Base-by-base conservation (phyloP, 768 basidiomycete species). In the Amanita rubescens region DNA sequence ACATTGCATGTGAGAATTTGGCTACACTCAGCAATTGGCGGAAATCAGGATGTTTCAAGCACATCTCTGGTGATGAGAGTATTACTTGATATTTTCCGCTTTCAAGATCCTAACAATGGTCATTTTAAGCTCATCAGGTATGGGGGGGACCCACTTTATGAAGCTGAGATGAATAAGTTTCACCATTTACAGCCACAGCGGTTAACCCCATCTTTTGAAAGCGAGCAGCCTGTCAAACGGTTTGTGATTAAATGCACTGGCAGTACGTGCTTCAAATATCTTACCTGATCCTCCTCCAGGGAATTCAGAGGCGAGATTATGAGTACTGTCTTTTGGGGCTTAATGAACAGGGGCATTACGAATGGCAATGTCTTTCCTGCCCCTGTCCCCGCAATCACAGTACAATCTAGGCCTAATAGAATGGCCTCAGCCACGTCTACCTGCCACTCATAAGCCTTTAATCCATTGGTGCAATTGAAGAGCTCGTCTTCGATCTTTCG, bases 1-100 rank as follows among this genome's bases (percentile, higher is more conserved):
- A 48, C 25, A 74, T 57, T 0, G 59, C 24, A 43, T 59, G 51
- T 14, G 58, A 37, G 59, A 69, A 62, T 9, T 45, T 45, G 10
- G 59, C 27, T 22, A 32, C 14, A 24, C 49, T 41, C 15, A 75
- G 57, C 3, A 60, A 27, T 34, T 63, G 51, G 0, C 63, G 62
- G 52, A 72, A 71, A 1, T 20, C 54, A 1, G 55, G 35, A 57
- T 74, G 65, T 52, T 65, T 52, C 24, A 72, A 60, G 20, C 68
- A 69, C 71, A 74, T 71, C 51, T 75, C 71, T 0, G 74, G 71
- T 5, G 69, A 72, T 0, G 68, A 63, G 20, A 74, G 44, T 4
- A 75, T 62, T 6, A 59, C 69, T 30, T 55, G 59, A 44, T 61
- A 63, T 15, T 24, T 19, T 27, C 10, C 9, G 20, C 17, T 51